Evolutionary conservation across 192 early-diverging fungal species (phyloP), one percentile per base, ranked within the genome.

Genomic region (Backusella mclennaniae): DNA sequence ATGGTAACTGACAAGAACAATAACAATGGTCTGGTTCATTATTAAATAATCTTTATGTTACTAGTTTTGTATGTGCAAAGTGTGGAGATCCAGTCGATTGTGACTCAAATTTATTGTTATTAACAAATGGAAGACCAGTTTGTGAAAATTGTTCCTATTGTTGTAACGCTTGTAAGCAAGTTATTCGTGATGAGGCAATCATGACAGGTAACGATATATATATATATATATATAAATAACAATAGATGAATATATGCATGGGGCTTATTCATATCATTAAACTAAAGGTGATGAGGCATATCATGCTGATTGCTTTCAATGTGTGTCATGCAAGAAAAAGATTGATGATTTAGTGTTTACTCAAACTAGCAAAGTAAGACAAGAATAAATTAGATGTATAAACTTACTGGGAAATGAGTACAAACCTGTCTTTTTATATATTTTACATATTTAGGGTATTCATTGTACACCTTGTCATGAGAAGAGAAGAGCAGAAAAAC

Each of bases 141-240:
- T 95, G 93, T 69, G 91, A 93, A 76, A 89, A 92, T 63, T 95
- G 93, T 82, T 93, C 92, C 14, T 93, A 95, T 69, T 89, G 83
- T 77, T 95, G 93, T 84, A 85, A 86, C 42, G 79, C 88, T 56
- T 95, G 93, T 84, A 91, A 88, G 59, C 85, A 88, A 77, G 83
- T 89, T 23, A 95, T 95, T 69, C 87, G 87, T 5, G 92, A 95
- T 72, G 93, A 95, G 77, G 92, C 93, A n/a, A 93, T 95, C 46
- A 92, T 95, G 80, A 93, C 93, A 52, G 93, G 89, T 90, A 83
- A 84, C 67, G 35, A 63, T 35, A 35, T 49, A 49, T 49, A 44
- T 31, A 35, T n/a, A n/a, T n/a, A n/a, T n/a, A 63, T 35, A 35
- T 49, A 49, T 49, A 44, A 23, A 35, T n/a, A 72, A n/a, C 15